Percentiles rank a stretch among this genome's conserved stretches.
Conservation (phyloP, 176 grass and related monocot genomes). For the Ampelocalamus luodianensis region DNA sequence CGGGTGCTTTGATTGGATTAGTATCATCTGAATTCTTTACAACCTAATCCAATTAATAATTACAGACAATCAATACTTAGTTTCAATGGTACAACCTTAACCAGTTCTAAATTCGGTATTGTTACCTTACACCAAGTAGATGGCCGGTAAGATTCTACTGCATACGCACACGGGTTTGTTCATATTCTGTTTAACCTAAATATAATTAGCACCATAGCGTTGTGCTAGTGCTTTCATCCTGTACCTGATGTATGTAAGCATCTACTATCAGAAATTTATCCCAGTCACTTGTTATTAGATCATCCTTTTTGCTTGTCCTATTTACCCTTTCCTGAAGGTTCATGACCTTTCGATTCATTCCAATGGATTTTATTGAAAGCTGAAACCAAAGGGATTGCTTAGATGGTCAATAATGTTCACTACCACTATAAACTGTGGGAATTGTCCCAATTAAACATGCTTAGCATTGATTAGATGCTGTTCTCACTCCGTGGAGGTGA, state of each 20-base stretch:
- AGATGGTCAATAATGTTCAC: neutral
- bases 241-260: neutral
- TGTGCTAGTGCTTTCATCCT: neutral
- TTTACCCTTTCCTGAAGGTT: conserved; percentile 1
- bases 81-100: neutral
- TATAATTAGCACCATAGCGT: neutral
- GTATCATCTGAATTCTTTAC: neutral
- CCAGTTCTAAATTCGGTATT: neutral
- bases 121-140: neutral
- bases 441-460: neutral
- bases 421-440: neutral
- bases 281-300: neutral
- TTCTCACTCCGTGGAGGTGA: neutral
- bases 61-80: neutral
- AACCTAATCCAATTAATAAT: neutral
- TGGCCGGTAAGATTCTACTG: neutral
- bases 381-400: neutral
- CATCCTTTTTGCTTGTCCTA: neutral
- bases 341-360: neutral
- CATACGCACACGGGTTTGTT: neutral
- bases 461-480: neutral
- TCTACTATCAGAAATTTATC: neutral
- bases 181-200: neutral
- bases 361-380: neutral
- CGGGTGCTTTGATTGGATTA: neutral